These are phyloP conservation scores for Eucalyptus pumila DNA, from an alignment of 345 rosid genomes.

Conservation along the genomic window DNA sequence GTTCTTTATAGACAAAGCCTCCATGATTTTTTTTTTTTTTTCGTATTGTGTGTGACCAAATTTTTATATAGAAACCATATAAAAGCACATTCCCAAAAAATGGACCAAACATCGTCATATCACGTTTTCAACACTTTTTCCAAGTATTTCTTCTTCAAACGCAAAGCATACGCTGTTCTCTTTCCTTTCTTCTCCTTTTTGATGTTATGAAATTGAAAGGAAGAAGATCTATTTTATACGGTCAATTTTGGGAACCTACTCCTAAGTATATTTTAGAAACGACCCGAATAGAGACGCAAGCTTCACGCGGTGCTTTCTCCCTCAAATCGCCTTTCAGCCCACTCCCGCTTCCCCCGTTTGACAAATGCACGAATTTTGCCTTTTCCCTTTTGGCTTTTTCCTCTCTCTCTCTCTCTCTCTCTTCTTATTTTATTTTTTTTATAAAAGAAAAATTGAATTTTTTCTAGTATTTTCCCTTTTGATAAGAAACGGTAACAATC, in stretches of 20 bases:
- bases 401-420: background rate
- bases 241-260: background rate
- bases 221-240: background rate
- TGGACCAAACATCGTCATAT: background rate
- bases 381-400: background rate
- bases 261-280: background rate
- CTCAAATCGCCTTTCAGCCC: background rate
- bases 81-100: background rate
- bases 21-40: background rate
- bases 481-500: background rate
- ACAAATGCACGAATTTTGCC: background rate
- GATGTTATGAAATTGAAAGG: background rate
- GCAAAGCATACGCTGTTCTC: background rate
- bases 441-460: background rate
- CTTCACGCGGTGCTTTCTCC: background rate
- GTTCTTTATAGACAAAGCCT: background rate
- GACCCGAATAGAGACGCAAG: accelerated
- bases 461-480: background rate
- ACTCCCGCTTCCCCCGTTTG: background rate
- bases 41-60: accelerated
- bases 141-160: background rate
- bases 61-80: no score
- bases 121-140: background rate
- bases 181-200: background rate
- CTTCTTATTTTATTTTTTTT: background rate